Base-by-base conservation (phyloP, 805 yeast species). In the Yamadazyma laniorum region DNA sequence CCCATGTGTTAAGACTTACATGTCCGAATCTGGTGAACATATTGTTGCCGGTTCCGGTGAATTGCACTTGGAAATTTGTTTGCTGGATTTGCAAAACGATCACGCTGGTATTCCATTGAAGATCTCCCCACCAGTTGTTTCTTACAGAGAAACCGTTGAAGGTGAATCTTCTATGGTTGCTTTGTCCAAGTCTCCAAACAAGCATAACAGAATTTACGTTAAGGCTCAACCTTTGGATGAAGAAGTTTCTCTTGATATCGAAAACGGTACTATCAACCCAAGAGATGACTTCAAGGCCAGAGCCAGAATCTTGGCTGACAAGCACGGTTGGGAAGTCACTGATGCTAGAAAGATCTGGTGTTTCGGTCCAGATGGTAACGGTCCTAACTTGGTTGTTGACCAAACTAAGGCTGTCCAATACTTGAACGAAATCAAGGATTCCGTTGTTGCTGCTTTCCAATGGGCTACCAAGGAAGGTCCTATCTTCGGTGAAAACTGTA, bases 381-480 rank as follows among this genome's bases (percentile, higher is more conserved):
- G 99, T 77, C 90, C 99, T 65, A 91, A 91, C 80, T 74, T 93
- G 67, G 97, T 91, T 67, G 95, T 91, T 74, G 99, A 91, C 80
- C 97, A 90, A 78, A 91, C 98, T 67, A 91, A 91, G 91, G 99
- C 99, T 65, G 98, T 91, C 51, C 98, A 93, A 80, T 91, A 90
- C 89, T 83, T 91, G 77, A 73, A 79, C 73, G 99, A 91, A 82
- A 93, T 93, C 82, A 91, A 91, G 87, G 99, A 91, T 76, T 91
- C 95, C 65, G 96, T 90, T 65, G 96, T 89, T 66, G 93, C 99
- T 70, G 98, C 96, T 71, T 91, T 91, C 97, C 97, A 91, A 80
- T 93, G 97, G 97, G 98, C 98, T 75, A 80, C 97, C 66, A 90
- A 86, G 80, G 97, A 93, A 76, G 99, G 99, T 81, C 99, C 99